Evolutionary conservation across 139 green algal genomes (phyloP).

Genomic region (Ostreobium quekettii): DNA sequence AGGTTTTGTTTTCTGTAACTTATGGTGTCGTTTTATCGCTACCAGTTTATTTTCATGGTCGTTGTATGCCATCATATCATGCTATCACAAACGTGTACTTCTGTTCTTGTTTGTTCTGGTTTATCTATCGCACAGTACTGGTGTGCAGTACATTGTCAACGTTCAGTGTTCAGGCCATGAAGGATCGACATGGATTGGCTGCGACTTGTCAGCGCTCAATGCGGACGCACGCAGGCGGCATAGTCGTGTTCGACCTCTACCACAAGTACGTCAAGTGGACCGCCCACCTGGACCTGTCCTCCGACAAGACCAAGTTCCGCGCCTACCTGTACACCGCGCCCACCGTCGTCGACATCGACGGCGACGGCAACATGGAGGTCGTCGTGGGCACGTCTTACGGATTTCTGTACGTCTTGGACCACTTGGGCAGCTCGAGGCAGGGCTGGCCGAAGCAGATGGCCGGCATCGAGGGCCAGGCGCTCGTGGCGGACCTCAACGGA

Average conservation of each 20-base stretch:
- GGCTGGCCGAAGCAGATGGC: constrained; percentile 93
- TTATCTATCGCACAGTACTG: no score
- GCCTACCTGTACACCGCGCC: constrained; percentile 74
- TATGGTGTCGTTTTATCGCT: no score
- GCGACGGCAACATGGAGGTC: constrained; percentile 80
- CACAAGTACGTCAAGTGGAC: constrained; percentile 65
- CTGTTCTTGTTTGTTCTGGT: no score
- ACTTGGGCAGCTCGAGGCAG: constrained; percentile 31
- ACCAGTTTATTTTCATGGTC: no score
- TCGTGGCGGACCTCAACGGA: constrained; percentile 81
- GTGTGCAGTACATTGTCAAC: no score
- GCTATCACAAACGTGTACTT: no score
- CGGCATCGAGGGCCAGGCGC: constrained; percentile 82
- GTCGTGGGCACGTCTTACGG: constrained; percentile 86
- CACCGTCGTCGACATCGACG: constrained; percentile 79
- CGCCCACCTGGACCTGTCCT: constrained; percentile 91
- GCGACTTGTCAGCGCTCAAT: no score
- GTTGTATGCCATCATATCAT: no score
- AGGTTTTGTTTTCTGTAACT: no score
- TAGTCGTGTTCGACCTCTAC: constrained; percentile 81
- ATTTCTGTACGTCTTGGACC: constrained; percentile 89
- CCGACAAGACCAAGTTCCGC: constrained; percentile 63
- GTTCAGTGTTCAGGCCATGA: no score
- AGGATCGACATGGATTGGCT: no score
- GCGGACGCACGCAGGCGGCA: constrained; percentile 48